Evolutionary conservation across 768 basidiomycete genomes (phyloP), one percentile per base, ranked within the genome.

Genomic region (Lactarius deliciosus): DNA sequence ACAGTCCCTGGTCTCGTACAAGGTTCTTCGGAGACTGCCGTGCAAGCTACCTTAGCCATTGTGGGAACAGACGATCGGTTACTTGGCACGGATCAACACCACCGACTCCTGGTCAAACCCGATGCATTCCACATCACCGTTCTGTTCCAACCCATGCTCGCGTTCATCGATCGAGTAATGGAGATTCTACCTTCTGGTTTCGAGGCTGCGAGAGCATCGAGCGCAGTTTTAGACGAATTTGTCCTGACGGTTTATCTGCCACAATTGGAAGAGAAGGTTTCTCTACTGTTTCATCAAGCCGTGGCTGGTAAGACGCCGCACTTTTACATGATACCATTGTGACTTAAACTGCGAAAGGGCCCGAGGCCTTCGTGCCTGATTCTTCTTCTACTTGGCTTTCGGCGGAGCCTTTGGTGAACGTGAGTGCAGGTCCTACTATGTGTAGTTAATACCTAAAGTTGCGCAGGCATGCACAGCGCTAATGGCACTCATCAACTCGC

Each of bases 1-100:
- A 96, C 92, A 0, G 95, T 98, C 75, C 97, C 97, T 0, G 97
- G 97, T 22, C 83, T 99, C 53, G 95, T 94, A 9, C 86, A 91
- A 50, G 85, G 85, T 43, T 78, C 84, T 9, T 77, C 84, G 0
- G 88, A 90, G 57, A 87, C 83, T 71, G 76, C 83, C n/a, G 78
- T 85, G 0, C 90, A 90, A 72, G 78, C 84, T 3, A 83, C 87
- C 28, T 71, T 90, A 30, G 82, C 83, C 28, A 84, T 79, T 61
- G 81, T 86, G 40, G 87, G 85, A 16, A 81, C 83, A 20, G 93
- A 94, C 61, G 92, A 95, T 70, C 87, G 89, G 28, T 76, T 89
- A 64, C 81, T 89, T 7, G 87, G 88, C 15, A 81, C 81, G 5
- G 89, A 89, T 55, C 88, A 92, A 54, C 89, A 89, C 63, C 97